phyloP scores from a whole-genome alignment of 192 early-diverging fungal species.

The Chytriomyces hyalinus region DNA sequence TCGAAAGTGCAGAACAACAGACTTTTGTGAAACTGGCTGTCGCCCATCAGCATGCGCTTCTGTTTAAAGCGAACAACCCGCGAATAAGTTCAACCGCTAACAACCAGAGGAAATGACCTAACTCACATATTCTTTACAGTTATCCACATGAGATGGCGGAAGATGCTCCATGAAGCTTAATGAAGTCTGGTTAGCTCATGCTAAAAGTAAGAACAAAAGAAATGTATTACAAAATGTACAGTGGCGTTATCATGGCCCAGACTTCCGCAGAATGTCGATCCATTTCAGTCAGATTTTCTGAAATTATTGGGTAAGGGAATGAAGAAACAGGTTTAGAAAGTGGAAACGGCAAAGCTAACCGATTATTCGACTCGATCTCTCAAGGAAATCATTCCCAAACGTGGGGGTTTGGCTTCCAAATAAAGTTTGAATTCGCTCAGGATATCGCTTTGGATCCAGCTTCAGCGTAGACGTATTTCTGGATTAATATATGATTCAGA shows the following conservation, averaged over 20 bases:
- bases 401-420: neutral
- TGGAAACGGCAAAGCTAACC: neutral
- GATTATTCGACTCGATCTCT: neutral
- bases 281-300: neutral
- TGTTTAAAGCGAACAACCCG: neutral
- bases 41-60: neutral
- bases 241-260: neutral
- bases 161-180: no score
- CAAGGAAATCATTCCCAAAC: neutral
- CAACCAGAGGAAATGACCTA: no score
- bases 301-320: neutral
- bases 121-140: no score
- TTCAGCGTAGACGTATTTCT: neutral
- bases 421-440: neutral
- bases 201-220: no score
- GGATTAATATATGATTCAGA: neutral
- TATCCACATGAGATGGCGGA: no score
- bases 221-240: neutral
- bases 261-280: neutral
- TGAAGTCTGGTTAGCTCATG: no score
- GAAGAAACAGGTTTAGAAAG: neutral
- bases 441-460: neutral
- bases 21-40: neutral
- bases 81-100: no score
- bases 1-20: constrained; percentile 13